Percentiles rank a stretch among this genome's conserved stretches.
Evolutionary conservation across 2,329 filamentous ascomycete species (phyloP).

Genomic region (Venturia pyrina): DNA sequence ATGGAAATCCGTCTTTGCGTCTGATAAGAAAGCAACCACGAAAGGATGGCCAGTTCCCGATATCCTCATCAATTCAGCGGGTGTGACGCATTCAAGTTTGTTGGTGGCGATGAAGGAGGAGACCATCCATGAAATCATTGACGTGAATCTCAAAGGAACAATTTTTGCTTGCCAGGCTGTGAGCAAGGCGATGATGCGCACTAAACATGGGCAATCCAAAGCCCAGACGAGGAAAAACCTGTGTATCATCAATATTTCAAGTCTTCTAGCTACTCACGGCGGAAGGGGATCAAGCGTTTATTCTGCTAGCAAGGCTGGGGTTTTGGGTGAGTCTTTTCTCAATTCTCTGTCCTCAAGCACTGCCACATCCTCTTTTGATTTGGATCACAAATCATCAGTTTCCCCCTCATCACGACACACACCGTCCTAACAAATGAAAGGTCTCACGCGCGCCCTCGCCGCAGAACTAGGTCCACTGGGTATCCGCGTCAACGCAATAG

Average conservation of each 20-base stretch:
- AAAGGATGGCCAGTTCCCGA: background rate
- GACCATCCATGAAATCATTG: slow-evolving; percentile 48
- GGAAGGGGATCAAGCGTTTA: slow-evolving; percentile 64
- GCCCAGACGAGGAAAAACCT: slow-evolving; percentile 6
- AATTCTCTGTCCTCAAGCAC: background rate
- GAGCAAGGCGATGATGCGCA: slow-evolving; percentile 37
- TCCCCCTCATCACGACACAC: background rate
- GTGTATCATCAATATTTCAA: slow-evolving; percentile 75
- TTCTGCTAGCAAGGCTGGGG: slow-evolving; percentile 69
- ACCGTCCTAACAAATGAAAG: slow-evolving; percentile 29
- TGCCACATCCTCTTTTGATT: too few species aligned
- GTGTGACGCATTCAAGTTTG: slow-evolving; percentile 55
- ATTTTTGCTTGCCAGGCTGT: slow-evolving; percentile 51
- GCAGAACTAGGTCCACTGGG: slow-evolving; percentile 49
- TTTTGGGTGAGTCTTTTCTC: slow-evolving; percentile 46
- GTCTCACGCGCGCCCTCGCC: slow-evolving; percentile 58
- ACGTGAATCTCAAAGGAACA: slow-evolving; percentile 61
- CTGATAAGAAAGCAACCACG: background rate
- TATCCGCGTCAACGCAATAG: slow-evolving; percentile 68
- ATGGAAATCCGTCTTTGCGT: background rate
- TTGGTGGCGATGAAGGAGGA: slow-evolving; percentile 34
- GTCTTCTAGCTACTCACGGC: slow-evolving; percentile 59
- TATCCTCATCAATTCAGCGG: slow-evolving; percentile 71
- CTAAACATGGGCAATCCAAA: slow-evolving; percentile 14
- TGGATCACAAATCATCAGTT: background rate